Conservation (phyloP, 2,329 filamentous ascomycete genomes). For the Fusarium falciforme region DNA sequence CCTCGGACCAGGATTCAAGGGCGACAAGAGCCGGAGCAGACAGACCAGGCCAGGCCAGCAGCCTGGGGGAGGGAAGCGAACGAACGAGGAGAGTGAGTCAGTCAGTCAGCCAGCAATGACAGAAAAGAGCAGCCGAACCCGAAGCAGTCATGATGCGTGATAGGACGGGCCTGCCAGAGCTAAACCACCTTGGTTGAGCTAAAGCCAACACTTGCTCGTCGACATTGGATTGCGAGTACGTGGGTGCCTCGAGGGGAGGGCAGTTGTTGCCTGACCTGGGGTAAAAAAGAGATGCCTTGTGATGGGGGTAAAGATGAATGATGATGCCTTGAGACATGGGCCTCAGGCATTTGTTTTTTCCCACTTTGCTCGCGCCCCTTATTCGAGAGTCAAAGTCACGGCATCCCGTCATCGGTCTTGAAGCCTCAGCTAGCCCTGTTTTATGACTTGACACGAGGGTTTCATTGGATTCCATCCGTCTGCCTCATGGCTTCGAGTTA, state of each 20-base stretch:
- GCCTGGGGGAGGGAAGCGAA: background rate
- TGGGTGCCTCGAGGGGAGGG: constrained; percentile 13
- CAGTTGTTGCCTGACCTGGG: constrained; percentile 29
- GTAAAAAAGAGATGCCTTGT: background rate
- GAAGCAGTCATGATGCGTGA: constrained; percentile 14
- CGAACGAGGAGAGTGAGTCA: constrained; percentile 4
- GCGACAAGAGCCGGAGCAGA: constrained; percentile 14
- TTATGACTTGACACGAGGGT: constrained; percentile 2
- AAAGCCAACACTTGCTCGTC: background rate
- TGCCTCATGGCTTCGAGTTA: constrained; percentile 1
- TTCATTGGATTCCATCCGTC: background rate
- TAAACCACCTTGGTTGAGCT: constrained; percentile 18
- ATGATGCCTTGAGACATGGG: background rate
- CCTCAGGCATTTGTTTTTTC: constrained; percentile 3
- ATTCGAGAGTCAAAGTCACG: constrained; percentile 2
- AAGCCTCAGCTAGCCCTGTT: constrained; percentile 12
- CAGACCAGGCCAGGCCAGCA: background rate
- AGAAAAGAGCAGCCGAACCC: constrained; percentile 22
- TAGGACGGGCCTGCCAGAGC: background rate
- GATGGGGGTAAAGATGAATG: background rate
- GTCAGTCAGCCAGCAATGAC: constrained; percentile 13
- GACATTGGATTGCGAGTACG: background rate
- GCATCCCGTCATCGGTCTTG: constrained; percentile 9
- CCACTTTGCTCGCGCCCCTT: background rate
- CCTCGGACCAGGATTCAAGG: constrained; percentile 3